Base-by-base conservation (phyloP, 176 grass and related monocot species). In the Eleusine indica region DNA sequence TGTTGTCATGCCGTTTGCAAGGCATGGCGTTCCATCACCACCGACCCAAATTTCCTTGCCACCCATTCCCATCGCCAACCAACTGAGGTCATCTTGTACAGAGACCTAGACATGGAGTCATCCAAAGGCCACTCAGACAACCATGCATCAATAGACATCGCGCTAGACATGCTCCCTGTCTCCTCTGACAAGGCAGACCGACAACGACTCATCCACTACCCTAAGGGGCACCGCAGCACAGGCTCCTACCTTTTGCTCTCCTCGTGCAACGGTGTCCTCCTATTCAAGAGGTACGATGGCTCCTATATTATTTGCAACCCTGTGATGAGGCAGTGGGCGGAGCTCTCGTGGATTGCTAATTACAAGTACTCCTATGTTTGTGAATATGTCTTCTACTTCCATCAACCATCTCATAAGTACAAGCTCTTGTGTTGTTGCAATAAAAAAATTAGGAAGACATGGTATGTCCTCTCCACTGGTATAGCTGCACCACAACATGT, bases 361-460 rank as follows among this genome's bases (percentile, higher is more conserved):
- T 7, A 0, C 2, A 0, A 0, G 10, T 1, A 2, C 39, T 1
- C n/a, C 13, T 1, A 4, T 3, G 5, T 19, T 3, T 3, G 4
- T 12, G 72, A 77, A 38, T 44, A 17, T 21, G 75, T 11, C 75
- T 79, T 79, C 62, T 66, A 79, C 76, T 66, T 49, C 76, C 76
- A 79, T 4, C 15, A 37, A 3, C 58, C 43, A 1, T 79, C 61
- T 44, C 2, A 25, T 10, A 42, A 79, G 61, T 79, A 14, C 17
- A 29, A 61, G 61, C 39, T 76, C 9, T 7, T 58, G 35, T 76
- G 32, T 5, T 4, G 15, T 29, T 1, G 25, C 0, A 0, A 0
- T 3, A 6, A 3, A 6, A 0, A 0, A 14, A 7, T 1, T 6
- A 3, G 1, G 2, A 0, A 1, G 35, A 42, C 38, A 1, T 62